A percentile compares a stretch with the other conserved stretches of the same genome.
phyloP scores from a whole-genome alignment of 2,329 filamentous ascomycete species.

The Calonectria fujianensis region DNA sequence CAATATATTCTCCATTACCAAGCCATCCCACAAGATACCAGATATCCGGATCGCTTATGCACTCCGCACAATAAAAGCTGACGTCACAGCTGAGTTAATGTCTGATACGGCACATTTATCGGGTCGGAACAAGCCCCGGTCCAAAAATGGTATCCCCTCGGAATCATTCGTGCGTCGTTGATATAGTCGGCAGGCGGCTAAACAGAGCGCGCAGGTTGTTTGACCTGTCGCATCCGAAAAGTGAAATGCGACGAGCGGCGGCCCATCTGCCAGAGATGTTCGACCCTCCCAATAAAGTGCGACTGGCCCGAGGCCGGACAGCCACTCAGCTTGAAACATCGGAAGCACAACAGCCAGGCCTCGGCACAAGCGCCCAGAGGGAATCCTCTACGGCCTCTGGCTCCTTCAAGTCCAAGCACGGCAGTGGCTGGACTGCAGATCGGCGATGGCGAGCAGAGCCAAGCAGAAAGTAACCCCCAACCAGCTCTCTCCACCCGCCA shows the following conservation, averaged over 20 bases:
- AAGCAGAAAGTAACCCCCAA: background rate
- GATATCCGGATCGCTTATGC: background rate
- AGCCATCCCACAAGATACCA: background rate
- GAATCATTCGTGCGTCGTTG: background rate
- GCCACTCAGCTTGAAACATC: conserved; percentile 38
- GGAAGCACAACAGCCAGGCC: background rate
- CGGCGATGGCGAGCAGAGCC: background rate
- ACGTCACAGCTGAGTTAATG: background rate
- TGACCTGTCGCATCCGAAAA: conserved; percentile 51
- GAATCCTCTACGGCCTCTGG: conserved; percentile 4
- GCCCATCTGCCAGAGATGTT: conserved; percentile 46
- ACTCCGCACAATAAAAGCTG: background rate
- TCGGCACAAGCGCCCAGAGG: background rate
- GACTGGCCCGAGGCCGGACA: conserved; percentile 48
- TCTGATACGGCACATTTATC: conserved; percentile 3
- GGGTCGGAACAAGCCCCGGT: conserved; percentile 45
- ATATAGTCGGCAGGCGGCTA: background rate
- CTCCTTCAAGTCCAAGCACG: conserved; percentile 15
- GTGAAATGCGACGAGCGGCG: conserved; percentile 51
- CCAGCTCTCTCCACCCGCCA: conserved; percentile 39
- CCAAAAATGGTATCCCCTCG: conserved; percentile 47
- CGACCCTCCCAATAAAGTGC: conserved; percentile 45
- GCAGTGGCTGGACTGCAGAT: background rate
- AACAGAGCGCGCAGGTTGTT: conserved; percentile 34
- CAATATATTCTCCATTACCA: background rate